phyloP scores from a whole-genome alignment of 257 asterid genomes.

The Primulina tabacum region DNA sequence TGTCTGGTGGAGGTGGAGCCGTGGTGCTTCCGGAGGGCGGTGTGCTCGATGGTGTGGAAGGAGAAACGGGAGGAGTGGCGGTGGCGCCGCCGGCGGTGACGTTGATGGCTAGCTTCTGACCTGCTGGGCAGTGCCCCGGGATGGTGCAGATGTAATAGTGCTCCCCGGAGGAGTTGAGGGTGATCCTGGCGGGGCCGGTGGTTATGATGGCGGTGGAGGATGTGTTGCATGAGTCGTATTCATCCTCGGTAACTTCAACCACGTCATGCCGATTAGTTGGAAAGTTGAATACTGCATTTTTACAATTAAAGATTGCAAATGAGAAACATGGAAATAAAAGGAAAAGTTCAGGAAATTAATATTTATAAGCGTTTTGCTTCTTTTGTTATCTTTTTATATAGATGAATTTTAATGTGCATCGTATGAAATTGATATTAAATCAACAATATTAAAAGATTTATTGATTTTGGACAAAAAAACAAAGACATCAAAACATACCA shows the following conservation, averaged over 20 bases:
- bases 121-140: constrained; percentile 49
- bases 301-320: neutral
- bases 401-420: no score
- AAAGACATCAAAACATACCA: no score
- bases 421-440: no score
- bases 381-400: no score
- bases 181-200: constrained; percentile 57
- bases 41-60: constrained; percentile 28
- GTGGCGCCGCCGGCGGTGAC: constrained; percentile 39
- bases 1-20: constrained; percentile 45
- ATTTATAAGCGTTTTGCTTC: no score
- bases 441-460: no score
- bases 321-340: neutral
- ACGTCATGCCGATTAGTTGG: constrained; percentile 51
- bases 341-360: no score
- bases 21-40: constrained; percentile 14
- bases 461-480: no score
- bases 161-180: constrained; percentile 52
- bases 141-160: constrained; percentile 66
- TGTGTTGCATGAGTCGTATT: constrained; percentile 56
- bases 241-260: constrained; percentile 36
- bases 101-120: constrained; percentile 65
- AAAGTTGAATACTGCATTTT: constrained; percentile 69
- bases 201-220: constrained; percentile 26
- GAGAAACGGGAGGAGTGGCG: constrained; percentile 21